These are phyloP conservation scores for Nigrospora osmanthi DNA, from an alignment of 2,329 filamentous ascomycete genomes.

Conservation along the genomic window DNA sequence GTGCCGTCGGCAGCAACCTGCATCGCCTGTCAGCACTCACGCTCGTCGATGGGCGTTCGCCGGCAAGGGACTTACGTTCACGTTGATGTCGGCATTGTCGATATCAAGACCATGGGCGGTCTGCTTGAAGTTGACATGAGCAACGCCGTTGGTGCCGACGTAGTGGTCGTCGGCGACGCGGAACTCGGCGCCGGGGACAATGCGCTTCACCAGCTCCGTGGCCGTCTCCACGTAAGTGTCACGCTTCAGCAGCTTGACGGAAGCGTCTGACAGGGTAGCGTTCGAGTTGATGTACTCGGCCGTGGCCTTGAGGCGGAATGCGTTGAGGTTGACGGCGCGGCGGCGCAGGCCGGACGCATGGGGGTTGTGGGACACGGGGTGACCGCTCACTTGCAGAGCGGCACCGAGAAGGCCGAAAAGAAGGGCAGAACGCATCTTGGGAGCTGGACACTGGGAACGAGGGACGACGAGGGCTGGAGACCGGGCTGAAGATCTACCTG, in stretches of 20 bases:
- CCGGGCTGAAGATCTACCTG: slow-evolving; percentile 3
- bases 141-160: slow-evolving; percentile 44
- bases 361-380: slow-evolving; percentile 12
- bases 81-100: slow-evolving; percentile 53
- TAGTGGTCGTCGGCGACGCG: slow-evolving; percentile 45
- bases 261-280: slow-evolving; percentile 11
- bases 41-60: not conserved
- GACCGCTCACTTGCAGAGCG: slow-evolving; percentile 17
- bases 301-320: slow-evolving; percentile 20
- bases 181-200: slow-evolving; percentile 31
- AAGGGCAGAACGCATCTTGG: slow-evolving; percentile 20
- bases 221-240: slow-evolving; percentile 34
- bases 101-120: slow-evolving; percentile 49
- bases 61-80: slow-evolving; percentile 39
- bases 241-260: slow-evolving; percentile 18
- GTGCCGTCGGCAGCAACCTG: slow-evolving; percentile 43
- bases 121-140: slow-evolving; percentile 53
- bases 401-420: slow-evolving; percentile 24
- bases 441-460: slow-evolving; percentile 9
- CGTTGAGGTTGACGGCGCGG: slow-evolving; percentile 23
- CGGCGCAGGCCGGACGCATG: slow-evolving; percentile 18
- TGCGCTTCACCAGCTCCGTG: slow-evolving; percentile 31
- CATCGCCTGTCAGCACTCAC: slow-evolving; percentile 4
- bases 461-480: slow-evolving; percentile 6
- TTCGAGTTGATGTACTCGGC: slow-evolving; percentile 21